Evolutionary conservation across 139 green algal species (phyloP), one percentile per base, ranked within the genome.

Genomic region (Coelastrella sp.): DNA sequence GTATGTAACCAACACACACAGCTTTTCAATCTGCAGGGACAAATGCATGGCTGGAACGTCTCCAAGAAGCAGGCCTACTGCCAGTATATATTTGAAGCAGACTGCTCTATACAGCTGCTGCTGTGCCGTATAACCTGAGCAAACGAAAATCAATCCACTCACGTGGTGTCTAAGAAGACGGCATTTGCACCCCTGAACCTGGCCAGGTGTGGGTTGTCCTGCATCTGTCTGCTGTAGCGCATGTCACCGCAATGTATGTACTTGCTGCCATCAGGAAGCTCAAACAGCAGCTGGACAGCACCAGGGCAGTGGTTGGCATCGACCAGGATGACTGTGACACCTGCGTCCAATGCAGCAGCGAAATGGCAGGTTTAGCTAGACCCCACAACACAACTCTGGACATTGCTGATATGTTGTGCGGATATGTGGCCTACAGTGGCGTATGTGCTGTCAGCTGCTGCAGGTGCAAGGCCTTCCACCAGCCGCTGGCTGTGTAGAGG

Each of bases 91-190:
- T 47, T 47, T 47, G 32, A 47, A 47, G 32, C 32, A 47, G 0
- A 47, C 1, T 47, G 32, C 32, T 61, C 5, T 14, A 22, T 20
- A 5, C 75, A 60, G 75, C n/a, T 81, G 7, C 75, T 61, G 75
- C 75, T 20, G 3, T 4, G 8, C 57, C 22, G 8, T 57, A 17
- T 0, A 81, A 14, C 7, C 5, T 8, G 19, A 47, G 6, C 56
- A 22, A 6, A 59, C 17, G 78, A 0, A 16, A 2, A n/a, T 76
- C 5, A 17, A 14, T 97, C 93, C 93, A 91, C 96, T 92, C 98
- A 98, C 0, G 97, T 99, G 17, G 97, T 99, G 92, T 99, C 97
- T 83, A 98, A 92, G 83, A 95, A 97, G 20, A 98, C 78, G 0
- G 89, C 95, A 56, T 94, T 93, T 20, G 74, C 90, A 47, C 94